Base-by-base conservation (phyloP, 768 basidiomycete species). In the Dioszegia crocea region DNA sequence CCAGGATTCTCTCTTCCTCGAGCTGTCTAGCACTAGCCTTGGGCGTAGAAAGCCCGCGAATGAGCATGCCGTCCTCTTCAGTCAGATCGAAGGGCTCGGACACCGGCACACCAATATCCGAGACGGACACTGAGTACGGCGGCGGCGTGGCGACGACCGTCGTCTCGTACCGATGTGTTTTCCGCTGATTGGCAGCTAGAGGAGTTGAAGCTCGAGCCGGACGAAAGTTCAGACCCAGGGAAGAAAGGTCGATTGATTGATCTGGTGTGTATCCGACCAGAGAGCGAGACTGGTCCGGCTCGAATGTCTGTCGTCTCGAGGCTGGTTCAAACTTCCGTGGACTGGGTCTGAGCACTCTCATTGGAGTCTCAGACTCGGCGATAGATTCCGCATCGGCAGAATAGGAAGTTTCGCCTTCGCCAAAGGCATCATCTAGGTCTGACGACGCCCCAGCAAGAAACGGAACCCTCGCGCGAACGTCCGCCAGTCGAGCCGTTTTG, bases 371-470 rank as follows among this genome's bases (percentile, higher is more conserved):
- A 62, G 21, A 46, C 56, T 59, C 51, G 9, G 47, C 30, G n/a
- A 39, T 21, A 1, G 51, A 53, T 39, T 41, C 51, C 29, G 14
- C 59, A 24, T 63, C 66, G 6, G 54, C 63, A 27, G 61, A 66
- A 41, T 58, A 53, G 14, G 51, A 53, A 14, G 41, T 63, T 41
- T 54, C 50, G 14, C 54, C 57, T 36, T 54, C 50, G 6, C 43
- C 57, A 39, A 59, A 69, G 2, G 62, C 67, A 29, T 71, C 69
- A 33, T 74, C 72, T 11, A 71, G 63, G 50, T 73, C 69, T 6
- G 71, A 73, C 9, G 60, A 63, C 14, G 72, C 72, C 11, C 65
- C 65, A 4, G 72, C 67, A 11, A 74, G 57, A 53, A 71, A 74
- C 14, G 72, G 72, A 3, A 74, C 59, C 41, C 67, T 43, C 11